Base-by-base conservation (phyloP, 2,329 filamentous ascomycete genomes). In the Arthrobotrys iridis region DNA sequence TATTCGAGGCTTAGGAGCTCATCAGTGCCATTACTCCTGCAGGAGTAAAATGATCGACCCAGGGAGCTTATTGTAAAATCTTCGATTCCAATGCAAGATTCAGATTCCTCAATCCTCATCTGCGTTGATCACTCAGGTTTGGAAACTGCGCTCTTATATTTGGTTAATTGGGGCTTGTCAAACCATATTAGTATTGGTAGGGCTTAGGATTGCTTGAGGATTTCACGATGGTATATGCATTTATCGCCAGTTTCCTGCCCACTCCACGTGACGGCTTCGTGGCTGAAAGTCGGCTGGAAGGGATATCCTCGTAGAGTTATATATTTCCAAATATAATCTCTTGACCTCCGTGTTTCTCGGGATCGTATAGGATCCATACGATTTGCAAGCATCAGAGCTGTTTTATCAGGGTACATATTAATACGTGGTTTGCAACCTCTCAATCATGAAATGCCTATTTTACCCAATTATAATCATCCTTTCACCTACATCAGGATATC, bases 41-140 rank as follows among this genome's bases (percentile, higher is more conserved):
- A 33, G 26, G 40, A 37, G 40, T 22, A 35, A 15, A 18, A 6
- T 28, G 30, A 45, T 50, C 37, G 41, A 41, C 46, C 60, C 52
- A 59, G 46, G 52, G 52, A 30, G 22, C 30, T n/a, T 40, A 7
- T 46, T 41, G 28, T 67, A 41, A 59, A 60, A 60, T 55, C 30
- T 3, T 70, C 65, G 65, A 70, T 70, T 48, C n/a, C 28, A 33
- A 70, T 70, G 65, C 65, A 45, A 70, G 65, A 70, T 70, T 37
- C 33, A 70, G 65, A 70, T 70, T 60, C 35, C 41, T 24, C 26
- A 24, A 43, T 55, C 45, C 15, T 24, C 15, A 37, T 30, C 13
- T 45, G 15, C 7, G 65, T 45, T 55, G 65, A 62, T 62, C 65
- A 18, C 22, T 52, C 30, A 30, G 50, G 50, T 55, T 30, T 22